A percentile compares a stretch with the other conserved stretches of the same genome.
These are phyloP conservation scores for Suhomyces bokatorum DNA, from an alignment of 1,139 yeast species.

Conservation along the genomic window DNA sequence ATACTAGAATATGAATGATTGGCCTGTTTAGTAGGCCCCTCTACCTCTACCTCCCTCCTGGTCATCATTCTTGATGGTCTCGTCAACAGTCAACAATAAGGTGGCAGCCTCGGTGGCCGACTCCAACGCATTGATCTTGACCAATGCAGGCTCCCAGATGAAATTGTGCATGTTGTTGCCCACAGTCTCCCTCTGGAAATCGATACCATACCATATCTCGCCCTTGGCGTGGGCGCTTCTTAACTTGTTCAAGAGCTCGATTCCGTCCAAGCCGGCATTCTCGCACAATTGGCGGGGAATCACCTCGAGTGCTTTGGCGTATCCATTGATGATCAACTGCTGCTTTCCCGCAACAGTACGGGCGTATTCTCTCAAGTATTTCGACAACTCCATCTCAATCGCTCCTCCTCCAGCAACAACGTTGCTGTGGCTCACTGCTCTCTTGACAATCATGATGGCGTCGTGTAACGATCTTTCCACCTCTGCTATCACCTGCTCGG, in stretches of 20 bases:
- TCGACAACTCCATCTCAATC: conserved; percentile 94
- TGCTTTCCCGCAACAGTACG: conserved; percentile 92
- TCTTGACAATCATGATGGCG: conserved; percentile 96
- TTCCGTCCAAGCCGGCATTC: conserved; percentile 96
- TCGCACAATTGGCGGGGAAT: conserved; percentile 98
- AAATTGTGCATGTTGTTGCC: conserved; percentile 83
- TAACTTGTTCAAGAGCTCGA: conserved; percentile 83
- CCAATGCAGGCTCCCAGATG: conserved; percentile 98
- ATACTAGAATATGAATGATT: conserved; percentile 3
- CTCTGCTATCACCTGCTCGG: conserved; percentile 97
- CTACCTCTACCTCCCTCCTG: conserved; percentile 62
- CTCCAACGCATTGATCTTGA: conserved; percentile 88
- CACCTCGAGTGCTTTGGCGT: conserved; percentile 91
- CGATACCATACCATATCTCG: conserved; percentile 88
- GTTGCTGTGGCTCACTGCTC: conserved; percentile 82
- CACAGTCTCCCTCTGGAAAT: conserved; percentile 79
- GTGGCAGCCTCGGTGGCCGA: conserved; percentile 99
- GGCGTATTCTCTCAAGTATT: conserved; percentile 81
- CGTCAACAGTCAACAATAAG: conserved; percentile 88
- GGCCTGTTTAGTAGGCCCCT: conserved; percentile 43
- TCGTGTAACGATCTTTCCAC: conserved; percentile 97
- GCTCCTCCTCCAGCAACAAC: conserved; percentile 99
- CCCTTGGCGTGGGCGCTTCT: conserved; percentile 95
- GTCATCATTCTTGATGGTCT: conserved; percentile 85
- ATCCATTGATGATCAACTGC: conserved; percentile 86